Base-by-base conservation (phyloP, 2,329 filamentous ascomycete species). In the Nannizziopsis arthrosporioides region DNA sequence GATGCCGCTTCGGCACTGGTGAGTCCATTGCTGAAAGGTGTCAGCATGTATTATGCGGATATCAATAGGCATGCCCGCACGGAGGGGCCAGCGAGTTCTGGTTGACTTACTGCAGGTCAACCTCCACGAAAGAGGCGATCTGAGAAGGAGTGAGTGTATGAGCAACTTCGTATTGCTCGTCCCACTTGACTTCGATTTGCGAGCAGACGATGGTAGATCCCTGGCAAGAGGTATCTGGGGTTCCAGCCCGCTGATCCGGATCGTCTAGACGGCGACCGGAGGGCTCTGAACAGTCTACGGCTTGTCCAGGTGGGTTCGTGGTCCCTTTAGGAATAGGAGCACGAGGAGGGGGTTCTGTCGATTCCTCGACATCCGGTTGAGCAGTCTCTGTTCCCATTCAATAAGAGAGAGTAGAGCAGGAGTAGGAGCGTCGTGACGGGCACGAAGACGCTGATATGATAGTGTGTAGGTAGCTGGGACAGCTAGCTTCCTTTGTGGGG, bases 1-100 rank as follows among this genome's bases (percentile, higher is more conserved):
- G 72, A 71, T 65, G 75, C 73, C 54, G 81, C 82, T 64, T 85
- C 81, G 56, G 70, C 62, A 58, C 64, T 67, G 62, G 72, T 74
- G 68, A 86, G 73, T 61, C 82, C 82, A 81, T 82, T 60, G 48
- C 63, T 66, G 49, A 30, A 50, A 17, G 15, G 41, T 14, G 27
- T 3, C 32, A 27, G 18, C 2, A 39, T 10, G 19, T 9, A 18
- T 36, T 34, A 31, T 15, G 17, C 8, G 44, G 5, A 22, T 55
- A 22, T 19, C 9, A 15, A 14, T 3, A 19, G 11, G 8, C 5
- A n/a, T 27, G 22, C 22, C 7, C 22, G 3, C 22, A 7, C 7
- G 22, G 22, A 27, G 22, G 22, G 22, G 7, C 22, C 22, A 27
- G 22, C 12, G 19, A 31, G 14, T 18, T 12, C 9, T 12, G 19